Base-by-base conservation (phyloP, 352 stramenopile genomes). In the Pythium brassicae region DNA sequence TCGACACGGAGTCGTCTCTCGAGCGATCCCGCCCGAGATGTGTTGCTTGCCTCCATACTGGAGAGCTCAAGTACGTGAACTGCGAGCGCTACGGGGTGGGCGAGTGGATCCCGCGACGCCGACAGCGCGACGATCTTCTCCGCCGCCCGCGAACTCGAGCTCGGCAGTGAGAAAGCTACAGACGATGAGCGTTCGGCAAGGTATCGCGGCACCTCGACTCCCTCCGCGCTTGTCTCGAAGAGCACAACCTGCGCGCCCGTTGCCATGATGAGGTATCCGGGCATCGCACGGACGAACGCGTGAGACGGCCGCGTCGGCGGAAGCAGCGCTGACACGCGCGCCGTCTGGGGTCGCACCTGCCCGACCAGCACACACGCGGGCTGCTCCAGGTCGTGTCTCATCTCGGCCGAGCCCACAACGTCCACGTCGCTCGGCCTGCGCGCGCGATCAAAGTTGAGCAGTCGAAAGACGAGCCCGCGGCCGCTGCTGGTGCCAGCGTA, bases 401-500 rank as follows among this genome's bases (percentile, higher is more conserved):
- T 10, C 0, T 55, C 32, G 3, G 25, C 22, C 3, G 50, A 12
- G 5, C 25, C 23, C 29, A 45, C 25, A 29, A 17, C 9, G 15
- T 29, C 22, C n/a, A n/a, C n/a, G 10, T 15, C 35, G 17, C 50
- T 61, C 32, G 42, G 55, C 43, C 54, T 62, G 43, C 64, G 63
- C 40, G 64, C 22, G 23, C 44, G 48, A 17, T 54, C 59, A 26
- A 70, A 68, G 27, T 59, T 54, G 2, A 65, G 55, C 44, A 78
- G 56, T 2, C 50, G 60, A 54, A 76, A 78, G 11, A 63, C 66
- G 0, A 76, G 52, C n/a, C 34, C 66, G 23, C 55, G 49, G 2
- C 66, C 66, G 26, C 64, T 61, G 35, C 22, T 60, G 8, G 70
- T 76, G 12, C 70, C 67, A 2, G 59, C 66, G 43, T 69, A 73